Percentiles rank a stretch among this genome's conserved stretches.
phyloP scores from a whole-genome alignment of 2,329 filamentous ascomycete genomes.

The Fusarium secorum region DNA sequence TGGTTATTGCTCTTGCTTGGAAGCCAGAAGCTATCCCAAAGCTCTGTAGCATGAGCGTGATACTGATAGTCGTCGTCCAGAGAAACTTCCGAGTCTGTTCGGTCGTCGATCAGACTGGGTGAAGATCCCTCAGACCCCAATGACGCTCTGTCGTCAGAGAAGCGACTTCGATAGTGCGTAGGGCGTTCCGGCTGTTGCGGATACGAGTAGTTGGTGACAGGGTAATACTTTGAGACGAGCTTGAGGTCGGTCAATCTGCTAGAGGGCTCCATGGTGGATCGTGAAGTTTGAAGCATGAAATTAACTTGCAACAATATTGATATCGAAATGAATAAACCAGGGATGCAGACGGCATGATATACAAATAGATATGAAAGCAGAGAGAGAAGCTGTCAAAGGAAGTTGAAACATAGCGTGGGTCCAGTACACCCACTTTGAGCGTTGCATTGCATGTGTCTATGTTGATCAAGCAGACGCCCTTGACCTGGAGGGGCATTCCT shows the following conservation, averaged over 20 bases:
- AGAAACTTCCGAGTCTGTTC: constrained; percentile 59
- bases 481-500: constrained; percentile 43
- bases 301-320: constrained; percentile 37
- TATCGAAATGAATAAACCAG: constrained; percentile 31
- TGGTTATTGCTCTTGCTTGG: constrained; percentile 19
- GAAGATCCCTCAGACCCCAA: constrained; percentile 56
- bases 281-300: constrained; percentile 30
- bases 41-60: constrained; percentile 53
- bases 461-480: constrained; percentile 35
- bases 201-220: constrained; percentile 53
- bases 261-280: constrained; percentile 48
- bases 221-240: constrained; percentile 51
- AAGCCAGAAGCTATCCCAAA: constrained; percentile 63
- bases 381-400: constrained; percentile 27
- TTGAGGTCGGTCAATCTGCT: constrained; percentile 50
- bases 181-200: constrained; percentile 43
- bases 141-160: constrained; percentile 51
- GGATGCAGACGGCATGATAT: constrained; percentile 43
- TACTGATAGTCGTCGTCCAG: constrained; percentile 61
- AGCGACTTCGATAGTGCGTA: constrained; percentile 29
- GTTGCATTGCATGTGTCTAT: constrained; percentile 30
- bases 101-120: constrained; percentile 60
- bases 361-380: constrained; percentile 38
- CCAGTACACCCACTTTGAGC: constrained; percentile 31
- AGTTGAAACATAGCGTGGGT: constrained; percentile 42